Percentiles rank a stretch among this genome's conserved stretches.
phyloP scores from a whole-genome alignment of 768 basidiomycete genomes.

The Postia placenta region DNA sequence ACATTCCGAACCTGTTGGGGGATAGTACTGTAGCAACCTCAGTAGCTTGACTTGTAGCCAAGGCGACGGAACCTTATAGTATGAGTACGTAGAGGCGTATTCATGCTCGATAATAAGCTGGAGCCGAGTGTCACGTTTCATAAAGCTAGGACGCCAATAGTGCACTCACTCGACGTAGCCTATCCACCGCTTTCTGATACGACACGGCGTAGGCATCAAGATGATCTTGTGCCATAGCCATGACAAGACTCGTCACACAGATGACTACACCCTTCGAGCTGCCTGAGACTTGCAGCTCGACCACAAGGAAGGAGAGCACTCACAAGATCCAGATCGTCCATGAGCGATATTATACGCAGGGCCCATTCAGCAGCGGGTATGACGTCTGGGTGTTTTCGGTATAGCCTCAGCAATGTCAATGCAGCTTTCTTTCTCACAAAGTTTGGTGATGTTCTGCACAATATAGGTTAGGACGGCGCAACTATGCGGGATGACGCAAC shows the following conservation, averaged over 20 bases:
- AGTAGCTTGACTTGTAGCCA: constrained; percentile 97
- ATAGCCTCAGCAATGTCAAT: constrained; percentile 83
- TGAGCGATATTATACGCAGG: constrained; percentile 85
- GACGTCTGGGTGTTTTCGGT: constrained; percentile 93
- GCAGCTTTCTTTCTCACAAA: constrained; percentile 99
- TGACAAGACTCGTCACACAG: constrained; percentile 88
- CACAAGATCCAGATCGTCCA: constrained; percentile 90
- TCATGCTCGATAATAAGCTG: constrained; percentile 91
- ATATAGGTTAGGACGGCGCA: neutral
- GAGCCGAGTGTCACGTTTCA: neutral
- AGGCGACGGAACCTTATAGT: constrained; percentile 96
- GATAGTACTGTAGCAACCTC: constrained; percentile 90
- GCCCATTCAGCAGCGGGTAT: constrained; percentile 96
- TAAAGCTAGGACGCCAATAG: neutral
- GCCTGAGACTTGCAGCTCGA: neutral
- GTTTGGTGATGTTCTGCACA: constrained; percentile 75
- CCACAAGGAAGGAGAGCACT: constrained; percentile 3
- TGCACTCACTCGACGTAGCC: constrained; percentile 68
- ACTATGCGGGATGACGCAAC: neutral
- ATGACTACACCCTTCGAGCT: constrained; percentile 79
- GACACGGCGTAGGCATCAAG: constrained; percentile 87
- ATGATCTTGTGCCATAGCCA: constrained; percentile 92
- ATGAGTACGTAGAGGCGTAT: constrained; percentile 83
- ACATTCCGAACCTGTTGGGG: constrained; percentile 74
- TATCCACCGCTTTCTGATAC: constrained; percentile 91